These are phyloP conservation scores for Eucalyptus pauciflora DNA, from an alignment of 345 rosid genomes.

Conservation along the genomic window DNA sequence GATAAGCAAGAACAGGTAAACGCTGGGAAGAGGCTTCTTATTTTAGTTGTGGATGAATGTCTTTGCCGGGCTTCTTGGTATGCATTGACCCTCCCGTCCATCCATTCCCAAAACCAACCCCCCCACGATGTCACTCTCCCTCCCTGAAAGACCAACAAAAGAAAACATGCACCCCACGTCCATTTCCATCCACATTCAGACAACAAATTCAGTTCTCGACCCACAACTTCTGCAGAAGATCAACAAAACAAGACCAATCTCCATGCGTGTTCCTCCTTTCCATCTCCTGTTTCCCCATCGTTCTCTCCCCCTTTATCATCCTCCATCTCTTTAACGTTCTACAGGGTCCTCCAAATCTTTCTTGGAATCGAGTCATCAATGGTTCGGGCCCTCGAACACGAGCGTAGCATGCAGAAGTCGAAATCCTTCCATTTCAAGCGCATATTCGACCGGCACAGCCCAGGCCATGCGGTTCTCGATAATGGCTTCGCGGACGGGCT, in stretches of 20 bases:
- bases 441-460: slow-evolving; percentile 29
- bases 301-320: background rate
- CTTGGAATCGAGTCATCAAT: slow-evolving; percentile 3
- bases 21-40: background rate
- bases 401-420: slow-evolving; percentile 29
- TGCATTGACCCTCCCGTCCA: slow-evolving; percentile 8
- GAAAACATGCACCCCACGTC: slow-evolving; percentile 16
- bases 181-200: background rate
- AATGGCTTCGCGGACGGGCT: background rate
- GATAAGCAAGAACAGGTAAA: background rate
- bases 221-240: background rate
- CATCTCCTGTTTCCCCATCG: background rate
- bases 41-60: slow-evolving; percentile 3
- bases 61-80: slow-evolving; percentile 10
- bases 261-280: background rate
- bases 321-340: background rate
- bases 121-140: background rate
- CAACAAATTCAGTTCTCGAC: background rate
- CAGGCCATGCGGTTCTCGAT: background rate
- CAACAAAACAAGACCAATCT: background rate
- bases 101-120: slow-evolving; percentile 1
- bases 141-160: background rate
- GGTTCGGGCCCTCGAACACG: slow-evolving; percentile 56
- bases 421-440: slow-evolving; percentile 31
- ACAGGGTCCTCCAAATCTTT: background rate